phyloP scores from a whole-genome alignment of 805 yeast genomes.

The Cyberlindnera petersonii region DNA sequence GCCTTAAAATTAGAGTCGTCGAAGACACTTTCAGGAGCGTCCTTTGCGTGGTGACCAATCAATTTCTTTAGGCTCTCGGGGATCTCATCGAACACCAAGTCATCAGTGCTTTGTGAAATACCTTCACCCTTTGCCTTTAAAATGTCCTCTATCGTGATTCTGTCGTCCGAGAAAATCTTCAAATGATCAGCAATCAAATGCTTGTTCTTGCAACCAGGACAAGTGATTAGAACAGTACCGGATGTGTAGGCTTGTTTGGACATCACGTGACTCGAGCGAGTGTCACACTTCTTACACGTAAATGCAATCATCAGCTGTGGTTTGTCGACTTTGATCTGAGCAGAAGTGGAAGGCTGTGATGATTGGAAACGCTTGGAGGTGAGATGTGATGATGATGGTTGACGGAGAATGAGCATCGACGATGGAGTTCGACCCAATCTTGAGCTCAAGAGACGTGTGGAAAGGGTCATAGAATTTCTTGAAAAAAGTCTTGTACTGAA shows the following conservation, averaged over 20 bases:
- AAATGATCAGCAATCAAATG: slow-evolving; percentile 89
- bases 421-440: background rate
- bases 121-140: slow-evolving; percentile 72
- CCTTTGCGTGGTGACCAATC: slow-evolving; percentile 66
- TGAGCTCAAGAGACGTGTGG: background rate
- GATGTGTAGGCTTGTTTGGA: slow-evolving; percentile 86
- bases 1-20: background rate
- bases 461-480: background rate
- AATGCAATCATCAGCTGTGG: slow-evolving; percentile 85
- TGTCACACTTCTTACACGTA: slow-evolving; percentile 84
- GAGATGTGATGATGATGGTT: background rate
- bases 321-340: slow-evolving; percentile 54
- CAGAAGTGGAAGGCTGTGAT: slow-evolving; percentile 13
- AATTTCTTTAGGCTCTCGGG: slow-evolving; percentile 49
- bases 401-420: background rate
- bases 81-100: slow-evolving; percentile 64
- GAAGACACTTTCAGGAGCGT: slow-evolving; percentile 47
- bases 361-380: slow-evolving; percentile 15
- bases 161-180: slow-evolving; percentile 75
- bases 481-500: background rate
- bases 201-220: slow-evolving; percentile 86
- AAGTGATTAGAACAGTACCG: slow-evolving; percentile 85
- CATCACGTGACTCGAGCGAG: slow-evolving; percentile 83
- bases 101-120: slow-evolving; percentile 60
- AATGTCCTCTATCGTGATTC: slow-evolving; percentile 76